phyloP scores from a whole-genome alignment of 495 filamentous ascomycete genomes.

The Aspergillus sclerotiicarbonarius region DNA sequence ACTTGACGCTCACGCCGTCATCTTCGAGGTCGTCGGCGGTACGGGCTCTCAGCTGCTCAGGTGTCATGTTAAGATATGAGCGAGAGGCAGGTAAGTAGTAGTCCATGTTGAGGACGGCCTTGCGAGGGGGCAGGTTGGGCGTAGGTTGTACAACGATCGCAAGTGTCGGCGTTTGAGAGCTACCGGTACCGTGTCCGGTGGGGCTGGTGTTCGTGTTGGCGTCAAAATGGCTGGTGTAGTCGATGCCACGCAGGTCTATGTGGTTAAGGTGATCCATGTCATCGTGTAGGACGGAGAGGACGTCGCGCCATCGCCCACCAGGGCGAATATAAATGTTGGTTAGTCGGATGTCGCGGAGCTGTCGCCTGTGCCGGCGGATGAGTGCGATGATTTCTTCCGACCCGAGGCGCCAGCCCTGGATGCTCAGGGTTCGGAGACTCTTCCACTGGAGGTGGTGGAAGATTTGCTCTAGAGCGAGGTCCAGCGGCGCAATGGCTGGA shows the following conservation, averaged over 20 bases:
- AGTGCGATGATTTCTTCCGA: conserved; percentile 60
- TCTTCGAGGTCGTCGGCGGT: conserved; percentile 56
- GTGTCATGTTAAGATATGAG: conserved; percentile 21
- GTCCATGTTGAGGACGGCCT: conserved; percentile 11
- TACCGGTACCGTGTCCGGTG: conserved; percentile 10
- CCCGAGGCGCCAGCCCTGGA: conserved; percentile 62
- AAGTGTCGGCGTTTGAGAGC: conserved; percentile 10
- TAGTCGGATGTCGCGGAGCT: conserved; percentile 57
- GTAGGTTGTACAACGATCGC: conserved; percentile 15
- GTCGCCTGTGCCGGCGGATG: conserved; percentile 52
- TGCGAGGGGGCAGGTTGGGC: conserved; percentile 4
- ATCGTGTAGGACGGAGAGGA: conserved; percentile 53
- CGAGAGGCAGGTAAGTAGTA: conserved; percentile 22
- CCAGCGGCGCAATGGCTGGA: conserved; percentile 53
- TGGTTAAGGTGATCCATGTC: conserved; percentile 60
- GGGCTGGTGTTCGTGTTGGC: conserved; percentile 29
- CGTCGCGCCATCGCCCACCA: conserved; percentile 59
- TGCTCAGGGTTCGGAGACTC: conserved; percentile 59
- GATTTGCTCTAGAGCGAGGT: conserved; percentile 54
- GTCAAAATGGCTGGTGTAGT: conserved; percentile 59
- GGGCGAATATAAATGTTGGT: conserved; percentile 57
- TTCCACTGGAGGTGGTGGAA: conserved; percentile 64
- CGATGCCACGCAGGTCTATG: conserved; percentile 59
- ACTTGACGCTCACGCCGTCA: conserved; percentile 51
- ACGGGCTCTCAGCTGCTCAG: conserved; percentile 25